These are phyloP conservation scores for Albizia julibrissin DNA, from an alignment of 306 rosid species.

Conservation along the genomic window DNA sequence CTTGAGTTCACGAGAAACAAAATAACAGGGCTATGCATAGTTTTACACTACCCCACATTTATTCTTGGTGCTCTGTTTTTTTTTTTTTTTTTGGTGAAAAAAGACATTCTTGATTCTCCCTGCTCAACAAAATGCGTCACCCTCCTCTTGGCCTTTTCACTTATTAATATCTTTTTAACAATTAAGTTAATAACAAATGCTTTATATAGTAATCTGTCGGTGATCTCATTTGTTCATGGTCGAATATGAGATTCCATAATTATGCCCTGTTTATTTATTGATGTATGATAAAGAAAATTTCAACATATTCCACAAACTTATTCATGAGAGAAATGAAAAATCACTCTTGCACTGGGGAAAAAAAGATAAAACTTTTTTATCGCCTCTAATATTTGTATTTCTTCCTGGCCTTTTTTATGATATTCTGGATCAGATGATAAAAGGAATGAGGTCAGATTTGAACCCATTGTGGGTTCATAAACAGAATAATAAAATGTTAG, in stretches of 20 bases:
- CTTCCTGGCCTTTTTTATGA: neutral
- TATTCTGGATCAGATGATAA: constrained; percentile 26
- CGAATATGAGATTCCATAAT: neutral
- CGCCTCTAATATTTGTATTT: neutral
- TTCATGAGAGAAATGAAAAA: neutral
- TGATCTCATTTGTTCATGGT: neutral
- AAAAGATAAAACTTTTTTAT: neutral
- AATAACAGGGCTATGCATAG: neutral
- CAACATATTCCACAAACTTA: neutral
- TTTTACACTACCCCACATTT: constrained; percentile 31
- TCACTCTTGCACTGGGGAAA: neutral
- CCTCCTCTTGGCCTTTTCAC: neutral
- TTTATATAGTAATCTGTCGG: neutral
- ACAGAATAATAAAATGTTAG: constrained; percentile 14
- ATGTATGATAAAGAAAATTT: neutral
- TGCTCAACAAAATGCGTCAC: neutral
- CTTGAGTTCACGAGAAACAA: neutral
- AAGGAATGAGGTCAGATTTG: constrained; percentile 18
- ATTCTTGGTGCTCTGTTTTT: neutral
- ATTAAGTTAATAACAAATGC: neutral
- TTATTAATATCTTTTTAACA: neutral
- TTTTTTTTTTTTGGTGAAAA: no score
- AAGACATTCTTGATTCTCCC: neutral
- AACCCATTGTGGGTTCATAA: constrained; percentile 16
- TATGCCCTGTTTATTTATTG: neutral